A percentile compares a stretch with the other conserved stretches of the same genome.
Evolutionary conservation across 2,329 filamentous ascomycete species (phyloP).

Genomic region (Ceratocystis cacaofunesta): DNA sequence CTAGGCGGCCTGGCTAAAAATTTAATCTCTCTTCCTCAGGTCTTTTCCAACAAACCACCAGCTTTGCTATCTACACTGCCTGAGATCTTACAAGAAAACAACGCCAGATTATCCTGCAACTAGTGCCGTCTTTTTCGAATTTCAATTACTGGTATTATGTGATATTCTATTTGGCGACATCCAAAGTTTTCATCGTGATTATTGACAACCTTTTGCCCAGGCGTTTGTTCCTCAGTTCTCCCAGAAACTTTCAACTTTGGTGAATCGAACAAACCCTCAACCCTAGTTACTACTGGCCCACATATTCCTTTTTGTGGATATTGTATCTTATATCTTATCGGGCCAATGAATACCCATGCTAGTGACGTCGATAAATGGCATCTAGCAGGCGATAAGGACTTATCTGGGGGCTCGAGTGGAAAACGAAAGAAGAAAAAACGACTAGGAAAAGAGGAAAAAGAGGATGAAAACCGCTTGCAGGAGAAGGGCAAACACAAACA

Average conservation of each 20-base stretch:
- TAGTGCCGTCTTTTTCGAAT: too few species aligned
- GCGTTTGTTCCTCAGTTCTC: background rate
- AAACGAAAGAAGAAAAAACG: background rate
- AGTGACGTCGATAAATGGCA: conserved; percentile 16
- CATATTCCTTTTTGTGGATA: conserved; percentile 3
- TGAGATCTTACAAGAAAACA: too few species aligned
- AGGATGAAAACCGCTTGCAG: conserved; percentile 13
- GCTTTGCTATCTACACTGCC: too few species aligned
- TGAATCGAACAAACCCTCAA: conserved; percentile 6
- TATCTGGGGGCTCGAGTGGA: background rate
- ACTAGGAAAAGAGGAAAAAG: conserved; percentile 4
- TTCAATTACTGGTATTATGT: too few species aligned
- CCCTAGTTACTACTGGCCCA: conserved; percentile 12
- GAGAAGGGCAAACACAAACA: conserved; percentile 18
- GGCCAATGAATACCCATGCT: conserved; percentile 6
- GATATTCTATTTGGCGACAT: background rate
- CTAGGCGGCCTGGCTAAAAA: background rate
- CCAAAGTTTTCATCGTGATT: background rate
- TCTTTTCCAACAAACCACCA: too few species aligned
- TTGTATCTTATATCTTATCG: conserved; percentile 12
- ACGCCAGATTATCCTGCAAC: too few species aligned
- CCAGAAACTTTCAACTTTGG: too few species aligned
- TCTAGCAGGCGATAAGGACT: background rate
- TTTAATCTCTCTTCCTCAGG: too few species aligned
- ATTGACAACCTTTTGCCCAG: background rate